Evolutionary conservation across 495 filamentous ascomycete genomes (phyloP), one percentile per base, ranked within the genome.

Genomic region (Penicillium maclennaniae): DNA sequence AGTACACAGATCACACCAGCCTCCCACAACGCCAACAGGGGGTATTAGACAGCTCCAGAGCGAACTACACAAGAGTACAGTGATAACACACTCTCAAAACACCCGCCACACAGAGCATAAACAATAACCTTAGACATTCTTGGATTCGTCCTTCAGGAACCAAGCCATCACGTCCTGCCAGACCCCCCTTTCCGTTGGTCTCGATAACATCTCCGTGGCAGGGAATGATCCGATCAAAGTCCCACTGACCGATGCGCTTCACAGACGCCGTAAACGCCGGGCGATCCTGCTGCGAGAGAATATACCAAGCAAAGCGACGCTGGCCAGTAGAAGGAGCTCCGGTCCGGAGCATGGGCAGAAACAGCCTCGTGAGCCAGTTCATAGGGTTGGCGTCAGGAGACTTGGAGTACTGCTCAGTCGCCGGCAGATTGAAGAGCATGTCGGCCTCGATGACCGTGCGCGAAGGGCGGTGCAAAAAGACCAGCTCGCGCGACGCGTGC

Each of bases 131-230:
- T 42, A 64, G 21, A 50, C 36, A 51, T 59, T 48, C 49, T 65
- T 65, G 59, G 77, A 79, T 58, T 76, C 70, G 20, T 74, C 76
- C 51, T 83, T 68, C 69, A 95, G 63, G 70, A 92, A 87, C 92
- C 91, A 97, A 58, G 81, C 84, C 73, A 96, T 89, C 10, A 95
- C 79, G 69, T 87, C 88, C 68, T 80, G 71, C 54, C 91, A 98
- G 28, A 93, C 73, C 8, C 74, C 74, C 83, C 73, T 90, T 93
- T 26, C 80, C 91, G 36, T 80, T 80, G 17, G 71, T 83, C 67
- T 91, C 86, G 54, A 97, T 85, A 26, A 88, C 84, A 77, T 98
- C 93, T 8, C 93, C 93, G 76, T 98, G 93, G 66, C 92, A 97
- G 1, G 91, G 90, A 62, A 97, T 83, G 54, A 98, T 79, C 17